Conservation (phyloP, 495 filamentous ascomycete species). For the Neurospora sp. region DNA sequence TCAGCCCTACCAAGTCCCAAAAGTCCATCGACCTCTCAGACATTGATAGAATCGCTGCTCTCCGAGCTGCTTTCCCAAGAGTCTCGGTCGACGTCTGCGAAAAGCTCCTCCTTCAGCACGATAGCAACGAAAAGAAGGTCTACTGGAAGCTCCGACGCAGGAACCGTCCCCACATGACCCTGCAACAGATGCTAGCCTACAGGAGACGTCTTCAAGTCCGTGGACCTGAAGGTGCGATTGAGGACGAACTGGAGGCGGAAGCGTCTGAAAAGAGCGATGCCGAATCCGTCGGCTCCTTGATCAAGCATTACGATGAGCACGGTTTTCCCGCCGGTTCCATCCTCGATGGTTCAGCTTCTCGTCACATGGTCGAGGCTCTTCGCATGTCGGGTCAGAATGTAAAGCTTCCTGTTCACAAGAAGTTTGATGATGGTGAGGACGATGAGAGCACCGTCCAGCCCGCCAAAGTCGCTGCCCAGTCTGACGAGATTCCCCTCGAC, state of each 20-base stretch:
- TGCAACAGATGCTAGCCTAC: conserved; percentile 7
- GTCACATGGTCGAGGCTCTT: conserved; percentile 25
- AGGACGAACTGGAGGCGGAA: conserved; percentile 6
- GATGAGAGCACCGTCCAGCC: conserved; percentile 8
- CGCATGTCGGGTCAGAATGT: conserved; percentile 17
- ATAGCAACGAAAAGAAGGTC: conserved; percentile 6
- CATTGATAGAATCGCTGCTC: conserved; percentile 21
- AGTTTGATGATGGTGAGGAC: conserved; percentile 22
- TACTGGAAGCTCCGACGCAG: conserved; percentile 6
- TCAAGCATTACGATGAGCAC: conserved; percentile 36
- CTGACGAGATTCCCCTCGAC: neutral
- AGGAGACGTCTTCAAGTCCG: neutral
- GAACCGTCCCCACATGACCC: conserved; percentile 2
- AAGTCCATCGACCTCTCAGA: conserved; percentile 7
- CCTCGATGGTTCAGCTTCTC: conserved; percentile 28
- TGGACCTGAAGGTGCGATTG: neutral
- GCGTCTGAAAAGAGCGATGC: conserved; percentile 16
- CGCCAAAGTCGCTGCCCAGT: neutral
- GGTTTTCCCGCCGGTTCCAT: conserved; percentile 43
- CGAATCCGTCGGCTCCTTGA: conserved; percentile 19
- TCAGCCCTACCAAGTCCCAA: neutral
- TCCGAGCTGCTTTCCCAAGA: conserved; percentile 27
- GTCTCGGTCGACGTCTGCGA: conserved; percentile 20
- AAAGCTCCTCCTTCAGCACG: conserved; percentile 9
- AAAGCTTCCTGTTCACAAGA: conserved; percentile 22